Percentiles rank a stretch among this genome's conserved stretches.
Conservation (phyloP, 352 stramenopile species). For the Phytophthora fragariae region DNA sequence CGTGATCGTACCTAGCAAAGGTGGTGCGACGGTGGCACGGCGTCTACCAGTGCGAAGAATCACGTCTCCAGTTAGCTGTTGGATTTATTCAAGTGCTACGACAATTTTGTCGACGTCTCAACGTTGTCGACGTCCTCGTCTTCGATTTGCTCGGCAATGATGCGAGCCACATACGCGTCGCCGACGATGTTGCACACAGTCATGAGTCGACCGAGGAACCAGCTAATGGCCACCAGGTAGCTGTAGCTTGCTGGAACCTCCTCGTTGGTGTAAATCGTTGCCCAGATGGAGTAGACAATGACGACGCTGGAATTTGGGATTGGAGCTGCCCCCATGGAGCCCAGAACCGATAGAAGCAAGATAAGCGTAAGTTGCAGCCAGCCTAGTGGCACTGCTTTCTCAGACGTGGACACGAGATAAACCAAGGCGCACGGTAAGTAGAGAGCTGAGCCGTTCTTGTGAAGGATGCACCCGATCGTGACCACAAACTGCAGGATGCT, state of each 20-base stretch:
- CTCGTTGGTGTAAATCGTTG: constrained; percentile 66
- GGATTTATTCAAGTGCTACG: not conserved
- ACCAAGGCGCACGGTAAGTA: constrained; percentile 75
- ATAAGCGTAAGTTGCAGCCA: constrained; percentile 65
- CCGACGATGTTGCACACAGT: constrained; percentile 78
- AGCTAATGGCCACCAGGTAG: constrained; percentile 79
- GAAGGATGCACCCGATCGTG: constrained; percentile 70
- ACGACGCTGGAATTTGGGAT: constrained; percentile 78
- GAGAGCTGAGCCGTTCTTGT: constrained; percentile 85
- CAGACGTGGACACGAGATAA: constrained; percentile 68
- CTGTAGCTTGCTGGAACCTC: constrained; percentile 69
- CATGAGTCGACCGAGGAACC: constrained; percentile 75
- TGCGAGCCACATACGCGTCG: constrained; percentile 75
- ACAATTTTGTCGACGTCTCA: constrained; percentile 19
- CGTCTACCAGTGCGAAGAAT: no score
- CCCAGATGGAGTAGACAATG: constrained; percentile 82
- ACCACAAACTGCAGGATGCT: constrained; percentile 72
- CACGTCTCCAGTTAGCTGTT: not conserved
- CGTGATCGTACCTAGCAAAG: no score
- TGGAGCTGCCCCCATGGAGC: constrained; percentile 65
- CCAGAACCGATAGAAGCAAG: constrained; percentile 66
- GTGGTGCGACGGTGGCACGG: not conserved
- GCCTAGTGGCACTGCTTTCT: constrained; percentile 45
- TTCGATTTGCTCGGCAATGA: constrained; percentile 81
- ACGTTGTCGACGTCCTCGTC: constrained; percentile 45